A percentile compares a stretch with the other conserved stretches of the same genome.
Conservation (phyloP, 1,284 basidiomycete genomes). For the Leccinum laetum region DNA sequence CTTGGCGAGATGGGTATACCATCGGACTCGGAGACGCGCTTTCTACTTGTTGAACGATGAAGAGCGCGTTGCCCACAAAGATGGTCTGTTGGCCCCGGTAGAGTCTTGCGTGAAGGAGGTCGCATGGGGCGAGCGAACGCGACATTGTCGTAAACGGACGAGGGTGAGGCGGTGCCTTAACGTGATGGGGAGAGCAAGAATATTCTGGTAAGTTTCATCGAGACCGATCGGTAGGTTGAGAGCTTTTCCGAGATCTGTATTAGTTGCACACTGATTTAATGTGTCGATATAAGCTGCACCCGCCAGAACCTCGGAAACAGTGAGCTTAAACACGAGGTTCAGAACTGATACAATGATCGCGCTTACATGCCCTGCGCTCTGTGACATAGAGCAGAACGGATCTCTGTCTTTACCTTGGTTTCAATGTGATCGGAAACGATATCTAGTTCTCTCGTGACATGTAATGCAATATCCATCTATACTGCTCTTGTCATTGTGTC, state of each 20-base stretch:
- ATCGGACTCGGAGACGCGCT: no score
- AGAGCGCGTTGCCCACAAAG: no score
- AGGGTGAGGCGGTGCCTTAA: no score
- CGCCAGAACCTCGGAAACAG: constrained; percentile 9
- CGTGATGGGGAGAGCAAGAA: neutral
- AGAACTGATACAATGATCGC: neutral
- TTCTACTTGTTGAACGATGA: no score
- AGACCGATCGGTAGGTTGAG: constrained; percentile 10
- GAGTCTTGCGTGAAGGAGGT: no score
- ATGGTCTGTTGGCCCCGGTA: no score
- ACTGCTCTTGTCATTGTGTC: constrained; percentile 4
- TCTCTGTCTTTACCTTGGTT: neutral
- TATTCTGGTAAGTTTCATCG: constrained; percentile 9
- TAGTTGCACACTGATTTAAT: constrained; percentile 9
- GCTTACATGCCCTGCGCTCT: constrained; percentile 15
- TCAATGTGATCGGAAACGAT: constrained; percentile 2
- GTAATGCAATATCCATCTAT: constrained; percentile 9
- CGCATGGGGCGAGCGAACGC: no score
- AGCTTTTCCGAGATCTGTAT: constrained; percentile 3
- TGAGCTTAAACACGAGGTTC: neutral
- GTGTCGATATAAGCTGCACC: constrained; percentile 15
- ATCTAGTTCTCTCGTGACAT: constrained; percentile 14
- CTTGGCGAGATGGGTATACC: no score
- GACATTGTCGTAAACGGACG: no score
- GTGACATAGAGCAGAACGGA: constrained; percentile 2